These are phyloP conservation scores for Grigorovia jiainica DNA, from an alignment of 805 yeast species.

Conservation along the genomic window DNA sequence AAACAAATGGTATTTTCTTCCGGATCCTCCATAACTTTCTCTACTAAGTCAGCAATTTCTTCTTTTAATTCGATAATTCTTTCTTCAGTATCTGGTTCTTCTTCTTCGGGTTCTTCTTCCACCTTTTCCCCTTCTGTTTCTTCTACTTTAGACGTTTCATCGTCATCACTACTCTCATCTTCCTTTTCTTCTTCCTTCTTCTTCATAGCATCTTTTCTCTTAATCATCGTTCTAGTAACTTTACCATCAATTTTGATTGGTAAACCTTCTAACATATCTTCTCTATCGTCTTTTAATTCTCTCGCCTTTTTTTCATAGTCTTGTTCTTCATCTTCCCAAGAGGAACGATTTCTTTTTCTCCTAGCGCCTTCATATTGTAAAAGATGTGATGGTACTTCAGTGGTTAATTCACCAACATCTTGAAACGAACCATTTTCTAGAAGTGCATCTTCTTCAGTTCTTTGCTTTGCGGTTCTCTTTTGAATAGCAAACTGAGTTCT, in stretches of 20 bases:
- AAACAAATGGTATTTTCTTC: slow-evolving; percentile 68
- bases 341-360: slow-evolving; percentile 11
- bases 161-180: slow-evolving; percentile 10
- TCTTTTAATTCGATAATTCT: slow-evolving; percentile 58
- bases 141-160: no score
- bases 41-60: slow-evolving; percentile 74
- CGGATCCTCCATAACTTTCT: slow-evolving; percentile 73
- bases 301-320: slow-evolving; percentile 74
- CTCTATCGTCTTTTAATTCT: slow-evolving; percentile 33
- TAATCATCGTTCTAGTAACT: slow-evolving; percentile 53
- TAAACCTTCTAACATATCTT: slow-evolving; percentile 49
- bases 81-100: slow-evolving; percentile 43
- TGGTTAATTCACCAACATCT: slow-evolving; percentile 15
- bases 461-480: slow-evolving; percentile 23
- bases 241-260: slow-evolving; percentile 76
- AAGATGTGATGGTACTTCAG: slow-evolving; percentile 7
- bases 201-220: slow-evolving; percentile 3
- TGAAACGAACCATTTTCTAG: slow-evolving; percentile 17
- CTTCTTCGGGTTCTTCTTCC: slow-evolving; percentile 23
- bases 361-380: slow-evolving; percentile 1
- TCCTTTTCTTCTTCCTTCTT: slow-evolving; percentile 13
- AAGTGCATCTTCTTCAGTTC: slow-evolving; percentile 25
- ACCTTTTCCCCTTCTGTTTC: slow-evolving; percentile 20
- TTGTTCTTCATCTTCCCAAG: slow-evolving; percentile 69
- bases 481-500: slow-evolving; percentile 21